Conservation (phyloP, 257 asterid genomes). For the Cruciata laevipes region DNA sequence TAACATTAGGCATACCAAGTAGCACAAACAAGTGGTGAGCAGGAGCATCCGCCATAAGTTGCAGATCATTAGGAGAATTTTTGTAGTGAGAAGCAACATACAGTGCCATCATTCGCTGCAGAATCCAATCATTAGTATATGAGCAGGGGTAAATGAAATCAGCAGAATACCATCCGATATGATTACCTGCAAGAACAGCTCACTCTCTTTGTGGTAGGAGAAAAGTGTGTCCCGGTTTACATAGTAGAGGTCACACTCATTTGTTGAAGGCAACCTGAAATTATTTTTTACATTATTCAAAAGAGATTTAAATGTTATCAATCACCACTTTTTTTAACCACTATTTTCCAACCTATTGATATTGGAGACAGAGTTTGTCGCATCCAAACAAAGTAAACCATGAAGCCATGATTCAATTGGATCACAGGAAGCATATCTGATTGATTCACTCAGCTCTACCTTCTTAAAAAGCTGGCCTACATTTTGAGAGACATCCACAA, state of each 20-base stretch:
- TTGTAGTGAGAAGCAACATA: conserved; percentile 97
- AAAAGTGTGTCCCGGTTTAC: conserved; percentile 93
- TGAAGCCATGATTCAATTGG: conserved; percentile 88
- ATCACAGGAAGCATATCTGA: conserved; percentile 96
- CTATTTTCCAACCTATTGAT: conserved; percentile 53
- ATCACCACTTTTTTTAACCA: background rate
- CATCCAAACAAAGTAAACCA: conserved; percentile 82
- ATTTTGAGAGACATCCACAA: conserved; percentile 17
- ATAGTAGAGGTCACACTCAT: conserved; percentile 85
- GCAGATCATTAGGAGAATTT: conserved; percentile 90
- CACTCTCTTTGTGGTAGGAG: conserved; percentile 85
- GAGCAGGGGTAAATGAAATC: background rate
- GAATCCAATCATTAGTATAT: conserved; percentile 8
- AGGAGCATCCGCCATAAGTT: conserved; percentile 98
- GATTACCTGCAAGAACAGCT: conserved; percentile 75
- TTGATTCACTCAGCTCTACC: conserved; percentile 86
- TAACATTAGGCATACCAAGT: conserved; percentile 49
- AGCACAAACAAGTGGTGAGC: conserved; percentile 98
- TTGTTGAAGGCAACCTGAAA: conserved; percentile 61
- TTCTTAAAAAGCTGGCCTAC: conserved; percentile 81
- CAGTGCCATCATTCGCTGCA: conserved; percentile 96
- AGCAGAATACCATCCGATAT: background rate
- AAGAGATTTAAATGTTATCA: conserved; percentile 16
- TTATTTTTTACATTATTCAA: background rate
- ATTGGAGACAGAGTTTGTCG: conserved; percentile 52